phyloP scores from a whole-genome alignment of 352 stramenopile species.

The Phytophthora rubi region DNA sequence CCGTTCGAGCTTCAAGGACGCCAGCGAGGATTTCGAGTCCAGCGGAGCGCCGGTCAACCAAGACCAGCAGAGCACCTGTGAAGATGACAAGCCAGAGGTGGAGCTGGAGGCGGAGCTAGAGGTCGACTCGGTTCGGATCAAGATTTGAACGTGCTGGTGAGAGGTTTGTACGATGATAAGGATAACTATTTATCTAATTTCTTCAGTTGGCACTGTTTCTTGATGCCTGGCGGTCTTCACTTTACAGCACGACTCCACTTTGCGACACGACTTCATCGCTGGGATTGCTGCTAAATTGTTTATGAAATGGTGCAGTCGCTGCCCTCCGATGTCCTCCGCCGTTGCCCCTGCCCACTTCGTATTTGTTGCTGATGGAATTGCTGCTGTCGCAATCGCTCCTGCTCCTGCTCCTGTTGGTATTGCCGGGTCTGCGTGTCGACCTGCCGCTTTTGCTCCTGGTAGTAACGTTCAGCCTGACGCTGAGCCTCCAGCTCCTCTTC shows the following conservation, averaged over 20 bases:
- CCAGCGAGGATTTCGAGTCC: slow-evolving; percentile 42
- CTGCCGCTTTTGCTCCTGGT: slow-evolving; percentile 72
- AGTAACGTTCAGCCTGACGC: slow-evolving; percentile 70
- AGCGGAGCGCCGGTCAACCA: slow-evolving; percentile 39
- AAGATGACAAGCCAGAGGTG: slow-evolving; percentile 68
- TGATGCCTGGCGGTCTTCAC: slow-evolving; percentile 1
- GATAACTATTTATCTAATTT: slow-evolving; percentile 41
- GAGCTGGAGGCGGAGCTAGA: slow-evolving; percentile 47
- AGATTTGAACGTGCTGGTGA: slow-evolving; percentile 46
- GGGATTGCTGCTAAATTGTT: slow-evolving; percentile 10
- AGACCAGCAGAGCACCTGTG: slow-evolving; percentile 33
- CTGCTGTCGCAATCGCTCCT: slow-evolving; percentile 18
- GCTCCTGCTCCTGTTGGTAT: slow-evolving; percentile 45
- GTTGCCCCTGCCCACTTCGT: slow-evolving; percentile 14
- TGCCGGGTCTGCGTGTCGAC: slow-evolving; percentile 48
- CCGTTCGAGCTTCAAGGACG: slow-evolving; percentile 36
- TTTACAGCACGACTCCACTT: too few relatives aligned
- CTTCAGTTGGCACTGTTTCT: slow-evolving; percentile 8
- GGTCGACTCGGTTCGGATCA: slow-evolving; percentile 50
- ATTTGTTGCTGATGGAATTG: slow-evolving; percentile 40
- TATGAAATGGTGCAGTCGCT: slow-evolving; percentile 63
- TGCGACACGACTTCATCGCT: too few relatives aligned
- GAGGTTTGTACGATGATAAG: slow-evolving; percentile 28
- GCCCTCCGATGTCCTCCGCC: slow-evolving; percentile 22
- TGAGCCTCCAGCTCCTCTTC: slow-evolving; percentile 75